Evolutionary conservation across 768 basidiomycete species (phyloP), one percentile per base, ranked within the genome.

Genomic region (Lentinula boryana): DNA sequence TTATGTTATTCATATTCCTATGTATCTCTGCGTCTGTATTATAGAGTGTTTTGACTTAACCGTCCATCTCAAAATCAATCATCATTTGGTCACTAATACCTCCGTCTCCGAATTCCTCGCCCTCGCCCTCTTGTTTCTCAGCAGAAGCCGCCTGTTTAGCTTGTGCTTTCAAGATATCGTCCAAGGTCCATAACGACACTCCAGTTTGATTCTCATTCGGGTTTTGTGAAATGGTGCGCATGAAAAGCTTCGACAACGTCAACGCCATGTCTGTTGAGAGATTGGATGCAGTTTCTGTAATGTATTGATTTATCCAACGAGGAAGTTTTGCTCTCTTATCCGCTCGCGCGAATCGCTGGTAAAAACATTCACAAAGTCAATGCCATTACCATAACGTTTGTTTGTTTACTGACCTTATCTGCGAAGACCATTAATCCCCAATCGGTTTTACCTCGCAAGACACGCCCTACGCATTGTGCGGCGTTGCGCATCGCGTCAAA

Each of bases 341-440:
- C 6, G 90, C 89, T 53, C 94, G 84, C 10, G 93, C 93, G 70
- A 94, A 96, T 21, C 93, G 88, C 93, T 96, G 33, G 15, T 58
- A 41, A 5, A 36, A 8, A 3, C 21, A 48, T 12, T 32, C 38
- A 12, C 41, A 49, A 13, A 38, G 13, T 58, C 32, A 49, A 49
- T 8, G 15, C 57, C 12, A 9, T 49, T n/a, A 58, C 15, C 7
- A 31, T 16, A 5, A 8, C 4, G 12, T 16, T 8, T 7, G n/a
- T 18, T 40, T 32, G 5, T 7, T 21, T 0, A 66, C 70, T 50
- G 35, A 95, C 97, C 85, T 96, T 97, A 74, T 99, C 97, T 0
- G 97, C 97, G 71, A 99, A 99, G 10, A 98, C 87, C 97, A 99
- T 99, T 68, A 99, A 74, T 36, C 97, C 97, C 93, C 97, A 99